Conservation (phyloP, 2,329 filamentous ascomycete genomes). For the Monosporascus sp. region DNA sequence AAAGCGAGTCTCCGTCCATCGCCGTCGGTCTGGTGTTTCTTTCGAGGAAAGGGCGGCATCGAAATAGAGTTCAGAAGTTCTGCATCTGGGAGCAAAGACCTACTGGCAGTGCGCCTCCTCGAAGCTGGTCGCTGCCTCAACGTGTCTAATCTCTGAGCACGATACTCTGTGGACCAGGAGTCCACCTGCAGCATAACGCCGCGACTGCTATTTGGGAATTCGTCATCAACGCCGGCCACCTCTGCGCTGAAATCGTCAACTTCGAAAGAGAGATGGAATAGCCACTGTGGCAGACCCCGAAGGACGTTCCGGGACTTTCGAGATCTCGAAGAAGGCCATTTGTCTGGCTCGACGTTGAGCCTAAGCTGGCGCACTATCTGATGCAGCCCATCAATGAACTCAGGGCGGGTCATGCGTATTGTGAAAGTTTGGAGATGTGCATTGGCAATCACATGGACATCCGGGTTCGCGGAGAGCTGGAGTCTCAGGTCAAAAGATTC, state of each 20-base stretch:
- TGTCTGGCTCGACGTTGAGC: constrained; percentile 62
- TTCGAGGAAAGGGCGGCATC: constrained; percentile 43
- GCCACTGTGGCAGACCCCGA: constrained; percentile 75
- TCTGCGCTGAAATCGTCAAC: constrained; percentile 87
- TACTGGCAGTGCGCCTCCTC: constrained; percentile 69
- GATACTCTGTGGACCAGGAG: constrained; percentile 83
- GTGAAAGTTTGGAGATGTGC: constrained; percentile 83
- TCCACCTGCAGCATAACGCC: constrained; percentile 84
- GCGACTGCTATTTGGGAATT: constrained; percentile 74
- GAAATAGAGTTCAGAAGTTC: constrained; percentile 51
- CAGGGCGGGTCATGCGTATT: constrained; percentile 81
- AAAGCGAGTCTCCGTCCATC: constrained; percentile 81
- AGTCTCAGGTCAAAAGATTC: constrained; percentile 85
- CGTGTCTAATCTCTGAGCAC: constrained; percentile 69
- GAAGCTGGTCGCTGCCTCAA: constrained; percentile 48
- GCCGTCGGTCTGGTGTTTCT: constrained; percentile 48
- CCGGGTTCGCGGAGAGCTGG: constrained; percentile 77
- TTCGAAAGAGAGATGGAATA: constrained; percentile 77
- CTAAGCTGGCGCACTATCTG: constrained; percentile 85
- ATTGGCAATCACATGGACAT: constrained; percentile 74
- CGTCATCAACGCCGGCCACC: constrained; percentile 79
- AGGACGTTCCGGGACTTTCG: constrained; percentile 62
- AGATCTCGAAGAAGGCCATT: constrained; percentile 43
- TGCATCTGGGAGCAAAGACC: constrained; percentile 65
- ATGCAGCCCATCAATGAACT: constrained; percentile 86